Evolutionary conservation across 257 asterid species (phyloP).

Genomic region (Ballota nigra): DNA sequence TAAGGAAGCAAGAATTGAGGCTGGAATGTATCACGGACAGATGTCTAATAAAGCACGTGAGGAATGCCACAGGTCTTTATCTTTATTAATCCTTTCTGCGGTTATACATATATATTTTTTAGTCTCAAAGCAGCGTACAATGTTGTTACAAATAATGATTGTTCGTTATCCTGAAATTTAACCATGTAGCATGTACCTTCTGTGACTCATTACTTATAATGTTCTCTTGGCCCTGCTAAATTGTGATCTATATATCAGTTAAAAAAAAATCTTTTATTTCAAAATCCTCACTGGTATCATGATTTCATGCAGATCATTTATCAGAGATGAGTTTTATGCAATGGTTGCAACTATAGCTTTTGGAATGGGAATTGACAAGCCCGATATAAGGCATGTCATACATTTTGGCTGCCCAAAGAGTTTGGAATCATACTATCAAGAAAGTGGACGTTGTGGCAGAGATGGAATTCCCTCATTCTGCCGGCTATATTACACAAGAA

Average conservation of each 20-base stretch:
- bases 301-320: constrained; percentile 68
- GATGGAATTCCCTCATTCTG: constrained; percentile 92
- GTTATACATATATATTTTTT: neutral
- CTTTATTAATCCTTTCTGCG: constrained; percentile 6
- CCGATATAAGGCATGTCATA: constrained; percentile 82
- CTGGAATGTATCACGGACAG: constrained; percentile 91
- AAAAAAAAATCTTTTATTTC: neutral
- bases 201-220: neutral
- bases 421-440: constrained; percentile 96
- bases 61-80: constrained; percentile 71
- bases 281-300: constrained; percentile 13
- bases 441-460: constrained; percentile 98
- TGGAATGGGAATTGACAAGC: constrained; percentile 99
- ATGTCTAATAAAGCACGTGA: constrained; percentile 83
- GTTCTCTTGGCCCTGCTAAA: constrained; percentile 5
- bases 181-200: neutral
- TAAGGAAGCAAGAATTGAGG: constrained; percentile 52
- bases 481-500: constrained; percentile 76
- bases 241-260: neutral
- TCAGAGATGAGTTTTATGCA: constrained; percentile 87
- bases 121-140: neutral
- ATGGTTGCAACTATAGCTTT: constrained; percentile 97
- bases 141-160: neutral
- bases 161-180: neutral
- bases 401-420: constrained; percentile 99